These are phyloP conservation scores for Xylaria scruposa DNA, from an alignment of 495 filamentous ascomycete species.

Conservation along the genomic window DNA sequence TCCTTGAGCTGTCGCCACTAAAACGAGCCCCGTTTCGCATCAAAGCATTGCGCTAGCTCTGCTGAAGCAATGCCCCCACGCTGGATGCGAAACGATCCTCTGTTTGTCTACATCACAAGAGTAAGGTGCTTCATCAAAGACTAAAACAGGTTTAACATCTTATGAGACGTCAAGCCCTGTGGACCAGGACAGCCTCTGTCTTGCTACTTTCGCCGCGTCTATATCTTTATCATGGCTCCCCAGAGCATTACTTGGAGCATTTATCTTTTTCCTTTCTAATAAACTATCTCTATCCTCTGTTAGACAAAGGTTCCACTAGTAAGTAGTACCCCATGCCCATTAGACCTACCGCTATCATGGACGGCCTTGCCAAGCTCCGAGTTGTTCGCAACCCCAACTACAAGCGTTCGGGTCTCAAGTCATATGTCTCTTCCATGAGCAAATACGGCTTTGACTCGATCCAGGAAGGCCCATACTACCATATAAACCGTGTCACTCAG, in stretches of 20 bases:
- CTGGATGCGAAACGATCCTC: constrained; percentile 16
- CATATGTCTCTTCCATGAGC: constrained; percentile 71
- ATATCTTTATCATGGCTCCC: constrained; percentile 9
- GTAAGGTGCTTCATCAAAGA: neutral
- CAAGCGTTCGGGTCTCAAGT: constrained; percentile 70
- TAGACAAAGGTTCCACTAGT: neutral
- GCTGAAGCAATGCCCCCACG: constrained; percentile 14
- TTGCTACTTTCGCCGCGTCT: neutral
- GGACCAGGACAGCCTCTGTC: neutral
- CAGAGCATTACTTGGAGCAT: neutral
- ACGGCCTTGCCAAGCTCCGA: constrained; percentile 47
- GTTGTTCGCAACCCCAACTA: constrained; percentile 65
- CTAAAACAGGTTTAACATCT: constrained; percentile 12
- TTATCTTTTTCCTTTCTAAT: neutral
- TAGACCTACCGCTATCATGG: constrained; percentile 10
- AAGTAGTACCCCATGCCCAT: constrained; percentile 15
- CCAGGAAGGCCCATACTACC: constrained; percentile 69
- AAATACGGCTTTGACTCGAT: constrained; percentile 76
- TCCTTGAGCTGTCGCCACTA: constrained; percentile 5
- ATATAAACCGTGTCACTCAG: constrained; percentile 48
- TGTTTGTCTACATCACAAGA: constrained; percentile 8
- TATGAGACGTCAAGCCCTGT: constrained; percentile 12
- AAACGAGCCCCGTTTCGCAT: constrained; percentile 3
- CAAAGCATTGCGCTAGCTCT: constrained; percentile 13
- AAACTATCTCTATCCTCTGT: neutral